Conservation (phyloP, 208 protist species). For the Trypanosoma mega region DNA sequence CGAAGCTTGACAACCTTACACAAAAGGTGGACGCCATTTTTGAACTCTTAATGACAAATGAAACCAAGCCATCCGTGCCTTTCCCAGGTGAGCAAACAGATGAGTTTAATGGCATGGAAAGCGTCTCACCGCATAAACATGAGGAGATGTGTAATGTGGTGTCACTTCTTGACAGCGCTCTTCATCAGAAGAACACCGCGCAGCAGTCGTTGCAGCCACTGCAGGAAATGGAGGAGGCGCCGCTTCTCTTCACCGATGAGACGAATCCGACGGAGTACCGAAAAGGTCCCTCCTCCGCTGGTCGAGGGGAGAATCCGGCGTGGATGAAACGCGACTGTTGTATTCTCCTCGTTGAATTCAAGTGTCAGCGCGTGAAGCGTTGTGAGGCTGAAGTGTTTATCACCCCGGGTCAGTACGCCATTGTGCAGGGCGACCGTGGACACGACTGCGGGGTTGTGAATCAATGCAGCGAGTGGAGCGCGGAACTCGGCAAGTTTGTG, state of each 20-base stretch:
- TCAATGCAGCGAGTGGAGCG: constrained; percentile 51
- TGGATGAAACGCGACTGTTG: constrained; percentile 38
- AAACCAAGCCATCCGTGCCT: not conserved
- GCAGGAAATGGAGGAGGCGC: not conserved
- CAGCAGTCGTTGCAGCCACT: not conserved
- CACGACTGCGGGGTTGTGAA: constrained; percentile 76
- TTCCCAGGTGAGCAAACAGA: too few species aligned
- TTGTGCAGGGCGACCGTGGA: constrained; percentile 83
- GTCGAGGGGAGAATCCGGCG: not conserved
- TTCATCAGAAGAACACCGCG: not conserved
- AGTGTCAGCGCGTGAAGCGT: constrained; percentile 59
- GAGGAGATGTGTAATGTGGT: constrained; percentile 5
- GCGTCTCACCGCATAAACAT: not conserved
- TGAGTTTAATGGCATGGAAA: not conserved
- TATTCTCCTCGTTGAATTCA: constrained; percentile 78
- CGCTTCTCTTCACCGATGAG: not conserved
- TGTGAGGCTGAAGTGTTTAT: constrained; percentile 36
- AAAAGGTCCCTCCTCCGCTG: not conserved
- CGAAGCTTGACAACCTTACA: constrained; percentile 18
- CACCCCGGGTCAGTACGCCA: constrained; percentile 54
- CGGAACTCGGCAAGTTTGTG: constrained; percentile 25
- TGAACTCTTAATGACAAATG: constrained; percentile 9
- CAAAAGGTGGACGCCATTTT: constrained; percentile 24
- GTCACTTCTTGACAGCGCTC: constrained; percentile 1
- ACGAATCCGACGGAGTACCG: not conserved